Conservation (phyloP, 352 stramenopile genomes). For the Globisporangium nodosum region DNA sequence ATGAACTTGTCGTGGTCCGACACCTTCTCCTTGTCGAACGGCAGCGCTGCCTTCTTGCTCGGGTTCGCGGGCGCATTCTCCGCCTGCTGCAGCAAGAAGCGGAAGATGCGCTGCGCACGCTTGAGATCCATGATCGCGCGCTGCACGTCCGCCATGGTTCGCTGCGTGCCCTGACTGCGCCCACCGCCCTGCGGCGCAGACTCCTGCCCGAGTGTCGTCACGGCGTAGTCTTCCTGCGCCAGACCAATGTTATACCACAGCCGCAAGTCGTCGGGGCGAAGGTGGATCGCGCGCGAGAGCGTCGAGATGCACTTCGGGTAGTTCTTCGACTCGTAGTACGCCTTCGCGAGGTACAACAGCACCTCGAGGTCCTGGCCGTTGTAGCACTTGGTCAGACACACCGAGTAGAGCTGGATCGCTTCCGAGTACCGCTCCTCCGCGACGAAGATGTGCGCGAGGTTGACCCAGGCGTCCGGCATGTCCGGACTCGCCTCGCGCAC, state of each 20-base stretch:
- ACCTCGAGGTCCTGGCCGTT: constrained; percentile 80
- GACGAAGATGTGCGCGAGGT: constrained; percentile 96
- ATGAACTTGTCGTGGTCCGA: constrained; percentile 86
- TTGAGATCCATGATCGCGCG: constrained; percentile 84
- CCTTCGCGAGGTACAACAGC: constrained; percentile 81
- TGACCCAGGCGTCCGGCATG: constrained; percentile 95
- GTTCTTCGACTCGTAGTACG: constrained; percentile 88
- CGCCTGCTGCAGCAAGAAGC: constrained; percentile 67
- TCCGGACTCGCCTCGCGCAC: constrained; percentile 95
- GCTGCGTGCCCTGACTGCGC: constrained; percentile 43
- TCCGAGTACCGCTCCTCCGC: constrained; percentile 95
- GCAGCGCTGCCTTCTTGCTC: constrained; percentile 61
- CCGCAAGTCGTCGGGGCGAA: constrained; percentile 71
- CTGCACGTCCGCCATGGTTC: constrained; percentile 86
- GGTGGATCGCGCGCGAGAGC: constrained; percentile 71
- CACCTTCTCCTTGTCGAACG: constrained; percentile 86
- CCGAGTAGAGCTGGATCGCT: constrained; percentile 94
- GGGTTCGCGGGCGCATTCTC: constrained; percentile 33
- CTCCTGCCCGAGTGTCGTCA: constrained; percentile 75
- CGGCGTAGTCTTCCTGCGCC: constrained; percentile 83
- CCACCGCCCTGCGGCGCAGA: constrained; percentile 24
- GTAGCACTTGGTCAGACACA: constrained; percentile 88
- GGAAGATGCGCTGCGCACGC: constrained; percentile 78
- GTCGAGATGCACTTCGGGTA: constrained; percentile 85
- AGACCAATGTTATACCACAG: constrained; percentile 86